Percentiles rank a stretch among this genome's conserved stretches.
phyloP scores from a whole-genome alignment of 106 monocot genomes.

The Allium fistulosum region DNA sequence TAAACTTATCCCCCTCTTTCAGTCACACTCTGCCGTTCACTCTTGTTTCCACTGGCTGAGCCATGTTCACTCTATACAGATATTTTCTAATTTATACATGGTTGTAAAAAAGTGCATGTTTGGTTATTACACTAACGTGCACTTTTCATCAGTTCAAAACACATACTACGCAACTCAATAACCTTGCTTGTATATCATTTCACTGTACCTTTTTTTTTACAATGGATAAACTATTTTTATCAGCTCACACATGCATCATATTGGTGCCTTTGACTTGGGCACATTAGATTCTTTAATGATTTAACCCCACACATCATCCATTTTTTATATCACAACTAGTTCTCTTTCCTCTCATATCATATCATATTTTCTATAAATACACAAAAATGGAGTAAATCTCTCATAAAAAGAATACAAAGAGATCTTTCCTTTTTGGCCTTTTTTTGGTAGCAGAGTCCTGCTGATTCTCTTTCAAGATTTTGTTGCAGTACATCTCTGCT shows the following conservation, averaged over 20 bases:
- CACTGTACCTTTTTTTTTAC: neutral
- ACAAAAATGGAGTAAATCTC: neutral
- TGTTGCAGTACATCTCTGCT: neutral
- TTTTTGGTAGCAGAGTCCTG: neutral
- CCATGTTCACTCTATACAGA: too few relatives aligned
- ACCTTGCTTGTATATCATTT: neutral
- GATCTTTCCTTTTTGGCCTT: constrained; percentile 8
- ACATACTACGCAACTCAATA: neutral
- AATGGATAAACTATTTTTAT: neutral
- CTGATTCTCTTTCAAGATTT: neutral
- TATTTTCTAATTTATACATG: neutral
- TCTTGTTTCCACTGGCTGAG: too few relatives aligned
- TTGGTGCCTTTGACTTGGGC: neutral
- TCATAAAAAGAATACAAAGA: constrained; percentile 8
- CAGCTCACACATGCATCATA: neutral
- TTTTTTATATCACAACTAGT: neutral
- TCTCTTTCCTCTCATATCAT: neutral
- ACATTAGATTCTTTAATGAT: constrained; percentile 1
- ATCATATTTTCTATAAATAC: constrained; percentile 3
- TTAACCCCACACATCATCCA: neutral
- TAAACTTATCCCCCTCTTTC: too few relatives aligned
- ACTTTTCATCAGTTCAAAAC: neutral
- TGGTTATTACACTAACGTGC: too few relatives aligned
- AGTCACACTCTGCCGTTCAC: too few relatives aligned
- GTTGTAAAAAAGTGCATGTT: neutral